Evolutionary conservation across 768 basidiomycete species (phyloP), one percentile per base, ranked within the genome.

Genomic region (Leccinum longicurvipes): DNA sequence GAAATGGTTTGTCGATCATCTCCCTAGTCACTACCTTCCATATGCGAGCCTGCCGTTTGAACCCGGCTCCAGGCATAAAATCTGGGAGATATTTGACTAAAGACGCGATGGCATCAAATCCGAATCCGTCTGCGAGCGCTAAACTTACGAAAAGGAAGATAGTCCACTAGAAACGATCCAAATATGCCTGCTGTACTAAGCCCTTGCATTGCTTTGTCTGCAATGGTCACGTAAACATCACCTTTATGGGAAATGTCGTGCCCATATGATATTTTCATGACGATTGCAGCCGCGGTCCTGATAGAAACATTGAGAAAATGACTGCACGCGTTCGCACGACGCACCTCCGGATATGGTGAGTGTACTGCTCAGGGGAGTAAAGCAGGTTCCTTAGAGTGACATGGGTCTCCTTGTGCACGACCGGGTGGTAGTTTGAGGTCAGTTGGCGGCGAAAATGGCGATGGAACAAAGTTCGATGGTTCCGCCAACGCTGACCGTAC

Each of bases 51-150:
- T 78, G 69, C 24, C 76, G 73, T 56, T 78, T 79, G 72, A 80
- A 83, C 0, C 60, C 67, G 6, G 76, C 75, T 12, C 79, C 79
- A 7, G 82, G 82, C 28, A 83, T 62, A 64, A 70, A 82, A 3
- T 73, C 67, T 3, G 82, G 82, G n/a, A 82, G 55, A 49, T 78
- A 76, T 27, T 79, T 79, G 21, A 82, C 73, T 68, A 31, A 28
- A 39, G 24, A 25, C 36, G 39, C 24, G 32, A 51, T 19, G 24
- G 21, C 24, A 39, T 49, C 6, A 56, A 34, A 28, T n/a, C 6
- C n/a, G 15, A 47, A 4, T 42, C 34, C 19, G n/a, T 25, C 3
- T 51, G 46, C 5, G 34, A 53, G 29, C 12, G 46, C 1, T 19
- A 21, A 21, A 67, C 72, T 64, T 34, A 74, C 73, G 58, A 21